phyloP scores from a whole-genome alignment of 805 yeast species.

The Saturnispora zaruensis region DNA sequence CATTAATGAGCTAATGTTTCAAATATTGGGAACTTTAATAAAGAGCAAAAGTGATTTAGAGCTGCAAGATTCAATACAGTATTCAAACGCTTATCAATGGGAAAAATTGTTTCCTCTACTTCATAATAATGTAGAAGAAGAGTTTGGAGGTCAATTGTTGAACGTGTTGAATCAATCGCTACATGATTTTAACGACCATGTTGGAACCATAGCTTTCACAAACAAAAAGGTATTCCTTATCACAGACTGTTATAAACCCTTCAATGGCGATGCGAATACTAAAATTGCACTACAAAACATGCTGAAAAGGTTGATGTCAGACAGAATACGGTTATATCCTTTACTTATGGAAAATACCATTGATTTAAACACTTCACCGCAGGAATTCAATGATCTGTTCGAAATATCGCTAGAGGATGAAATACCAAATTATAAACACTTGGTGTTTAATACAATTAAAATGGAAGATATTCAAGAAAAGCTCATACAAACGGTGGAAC shows the following conservation, averaged over 20 bases:
- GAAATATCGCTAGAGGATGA: constrained; percentile 6
- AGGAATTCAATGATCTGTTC: constrained; percentile 9
- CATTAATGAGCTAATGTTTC: constrained; percentile 50
- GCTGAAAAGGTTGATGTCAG: constrained; percentile 51
- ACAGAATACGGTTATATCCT: constrained; percentile 50
- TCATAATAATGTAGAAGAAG: constrained; percentile 16
- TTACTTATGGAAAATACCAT: constrained; percentile 38
- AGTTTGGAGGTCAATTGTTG: constrained; percentile 29
- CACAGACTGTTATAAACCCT: constrained; percentile 70
- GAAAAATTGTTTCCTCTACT: constrained; percentile 25
- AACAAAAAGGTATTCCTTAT: constrained; percentile 58
- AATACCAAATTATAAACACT: constrained; percentile 16
- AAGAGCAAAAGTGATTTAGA: background rate
- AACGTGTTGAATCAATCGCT: constrained; percentile 42
- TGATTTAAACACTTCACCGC: constrained; percentile 6
- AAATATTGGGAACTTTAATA: constrained; percentile 41
- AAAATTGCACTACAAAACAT: constrained; percentile 46
- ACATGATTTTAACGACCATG: constrained; percentile 43
- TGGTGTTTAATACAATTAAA: constrained; percentile 35
- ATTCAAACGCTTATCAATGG: constrained; percentile 7
- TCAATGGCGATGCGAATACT: constrained; percentile 31
- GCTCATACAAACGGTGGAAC: constrained; percentile 50
- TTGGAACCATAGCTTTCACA: constrained; percentile 37
- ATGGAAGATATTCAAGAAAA: constrained; percentile 36
- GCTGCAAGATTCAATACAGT: constrained; percentile 8